Base-by-base conservation (phyloP, 495 filamentous ascomycete species). In the Cairneyella variabilis region DNA sequence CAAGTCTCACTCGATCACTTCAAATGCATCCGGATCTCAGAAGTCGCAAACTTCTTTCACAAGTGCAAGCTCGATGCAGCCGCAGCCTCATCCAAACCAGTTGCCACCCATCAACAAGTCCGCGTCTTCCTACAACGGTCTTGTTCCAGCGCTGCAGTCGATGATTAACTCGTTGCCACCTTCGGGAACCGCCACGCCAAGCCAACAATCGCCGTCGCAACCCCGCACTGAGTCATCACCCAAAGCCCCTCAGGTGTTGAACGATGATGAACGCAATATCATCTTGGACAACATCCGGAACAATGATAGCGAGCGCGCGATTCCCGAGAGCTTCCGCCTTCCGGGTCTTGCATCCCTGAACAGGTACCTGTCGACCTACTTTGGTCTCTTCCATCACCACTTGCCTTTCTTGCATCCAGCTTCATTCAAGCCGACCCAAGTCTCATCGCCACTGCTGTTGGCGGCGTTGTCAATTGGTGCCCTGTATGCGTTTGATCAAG, bases 391-490 rank as follows among this genome's bases (percentile, higher is more conserved):
- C 70, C 93, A 98, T 66, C 95, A 93, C 57, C 93, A 98, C 65
- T 74, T 98, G 56, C 93, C 93, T 1, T 97, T 98, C 79, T 73
- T 98, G 63, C 93, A 97, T 66, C 90, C 91, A 47, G 85, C 89
- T 45, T 93, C 93, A 0, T 97, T 98, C 74, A 78, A 83, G 53
- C 89, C 90, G 9, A 83, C 86, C 4, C 72, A 83, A 46, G 79
- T 85, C 11, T 85, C 90, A 26, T 82, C 95, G 1, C 83, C 93
- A 12, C 74, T 98, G 12, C 73, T 98, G 26, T 82, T 97, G 25
- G 90, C 92, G 8, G 91, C 97, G 8, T 76, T 97, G 52, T 97
- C 95, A 6, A 96, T 98, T 58, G 93, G 93, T 59, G 91, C 93
- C 11, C 74, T 98, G 49, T 98, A 98, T 70, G 90, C 91, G 9